Base-by-base conservation (phyloP, 2,329 filamentous ascomycete species). In the Apiospora aurea region DNA sequence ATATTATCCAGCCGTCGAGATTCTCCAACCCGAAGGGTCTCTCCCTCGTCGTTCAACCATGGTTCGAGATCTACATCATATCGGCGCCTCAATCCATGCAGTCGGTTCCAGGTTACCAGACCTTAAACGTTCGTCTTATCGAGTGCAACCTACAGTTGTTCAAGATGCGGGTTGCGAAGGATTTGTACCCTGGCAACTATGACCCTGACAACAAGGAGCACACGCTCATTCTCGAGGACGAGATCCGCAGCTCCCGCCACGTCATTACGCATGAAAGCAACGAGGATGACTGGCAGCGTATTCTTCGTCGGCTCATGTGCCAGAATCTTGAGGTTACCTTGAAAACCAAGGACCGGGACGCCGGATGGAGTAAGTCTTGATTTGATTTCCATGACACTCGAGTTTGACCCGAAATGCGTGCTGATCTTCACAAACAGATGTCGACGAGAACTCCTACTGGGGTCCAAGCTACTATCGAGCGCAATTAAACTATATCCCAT, bases 261-360 rank as follows among this genome's bases (percentile, higher is more conserved):
- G 69, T 73, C n/a, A 73, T 81, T 3, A 71, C 72, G 8, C 18
- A 47, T 2, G 70, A 79, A 4, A 80, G 78, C 18, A 74, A 74
- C 6, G 73, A 79, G n/a, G 41, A 72, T 0, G 77, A 77, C 13
- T 78, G 80, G 78, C 44, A 68, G 14, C 74, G 74, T 72, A 78
- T 80, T 24, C 72, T 73, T 18, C 75, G 79, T 26, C 75, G 75
- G 26, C 75, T 81, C 47, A 73, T 76, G 1, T 75, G 78, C 21
- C 74, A 74, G 2, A 53, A 74, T 1, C 71, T 80, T 34, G 34
- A 38, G 0, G 70, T 80, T 11, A 67, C 71, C 0, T 16, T 78
- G 10, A 43, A 74, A 10, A 10, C 67, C 11, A 69, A 66, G 57
- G 47, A 70, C 5, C 76, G 73, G n/a, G 53, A 70, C 8, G 18